Base-by-base conservation (phyloP, 1,284 basidiomycete genomes). In the Rhodotorula sp. region DNA sequence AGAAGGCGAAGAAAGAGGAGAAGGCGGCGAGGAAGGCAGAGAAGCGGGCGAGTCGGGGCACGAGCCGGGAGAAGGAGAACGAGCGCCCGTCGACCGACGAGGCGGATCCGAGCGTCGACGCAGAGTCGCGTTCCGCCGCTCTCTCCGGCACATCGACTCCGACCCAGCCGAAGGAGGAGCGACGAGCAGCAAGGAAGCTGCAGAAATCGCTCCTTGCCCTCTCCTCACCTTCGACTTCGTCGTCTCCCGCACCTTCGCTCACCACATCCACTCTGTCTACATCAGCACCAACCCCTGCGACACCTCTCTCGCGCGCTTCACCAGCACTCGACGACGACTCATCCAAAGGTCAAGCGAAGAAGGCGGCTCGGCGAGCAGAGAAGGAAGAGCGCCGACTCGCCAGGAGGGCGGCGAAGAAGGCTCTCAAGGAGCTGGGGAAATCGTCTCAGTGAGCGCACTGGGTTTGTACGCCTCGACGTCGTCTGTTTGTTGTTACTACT, bases 11-110 rank as follows among this genome's bases (percentile, higher is more conserved):
- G 44, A 67, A 61, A 49, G 59, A 64, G 51, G 71, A 56, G 7
- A 62, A 62, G 57, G 46, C 36, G 30, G 54, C 36, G 39, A 46
- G 32, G 46, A 24, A 36, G 30, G 48, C 52, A 39, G 60, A 20
- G 27, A 62, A 70, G 51, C 48, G 44, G 56, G 64, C 39, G 53
- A 63, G 64, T 36, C 20, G 54, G 60, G 65, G 27, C 24, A 61
- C 61, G 46, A 27, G 53, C n/a, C 39, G 44, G 51, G 44, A 13
- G 24, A 55, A 53, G 47, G 56, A 20, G 27, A 36, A 65, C 34
- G 32, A 51, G 29, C 48, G 29, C 11, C 39, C 39, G 39, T 44
- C 39, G 39, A 44, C 39, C 36, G 52, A 53, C 30, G 47, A 19
- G 24, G 53, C 32, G 3, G 9, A 24, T 4, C 29, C 34, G 15